Conservation (phyloP, 2,329 filamentous ascomycete species). For the Proliferodiscus dingleyae region DNA sequence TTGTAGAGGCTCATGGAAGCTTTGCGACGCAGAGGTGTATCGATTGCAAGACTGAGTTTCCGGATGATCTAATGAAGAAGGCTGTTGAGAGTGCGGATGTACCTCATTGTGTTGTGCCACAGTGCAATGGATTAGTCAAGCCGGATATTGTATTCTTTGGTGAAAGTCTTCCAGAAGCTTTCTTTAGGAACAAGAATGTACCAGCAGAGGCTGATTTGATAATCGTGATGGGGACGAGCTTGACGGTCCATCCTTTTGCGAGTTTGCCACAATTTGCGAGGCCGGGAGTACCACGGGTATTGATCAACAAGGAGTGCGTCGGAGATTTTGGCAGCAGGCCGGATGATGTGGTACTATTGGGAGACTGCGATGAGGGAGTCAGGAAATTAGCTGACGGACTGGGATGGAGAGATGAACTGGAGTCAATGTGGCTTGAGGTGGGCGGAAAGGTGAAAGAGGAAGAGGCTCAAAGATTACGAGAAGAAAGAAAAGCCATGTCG, state of each 20-base stretch:
- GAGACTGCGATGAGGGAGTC: constrained; percentile 79
- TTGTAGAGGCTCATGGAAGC: constrained; percentile 92
- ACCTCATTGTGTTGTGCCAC: constrained; percentile 56
- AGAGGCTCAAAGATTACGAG: constrained; percentile 17
- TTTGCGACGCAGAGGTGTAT: constrained; percentile 91
- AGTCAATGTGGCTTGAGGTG: constrained; percentile 65
- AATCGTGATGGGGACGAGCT: constrained; percentile 83
- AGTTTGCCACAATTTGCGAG: constrained; percentile 63
- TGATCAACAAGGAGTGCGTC: constrained; percentile 84
- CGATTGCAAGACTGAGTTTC: constrained; percentile 71
- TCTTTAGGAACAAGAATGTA: constrained; percentile 54
- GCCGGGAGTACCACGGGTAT: constrained; percentile 64
- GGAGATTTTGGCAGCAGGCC: constrained; percentile 70
- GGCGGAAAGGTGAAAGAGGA: constrained; percentile 55
- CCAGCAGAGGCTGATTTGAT: constrained; percentile 66
- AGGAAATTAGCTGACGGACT: constrained; percentile 71
- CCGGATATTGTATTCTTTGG: constrained; percentile 85
- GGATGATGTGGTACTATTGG: constrained; percentile 81
- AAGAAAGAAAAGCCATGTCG: constrained; percentile 19
- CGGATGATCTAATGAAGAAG: constrained; percentile 67
- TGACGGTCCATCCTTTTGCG: constrained; percentile 86
- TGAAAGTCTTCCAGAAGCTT: constrained; percentile 61
- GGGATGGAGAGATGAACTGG: constrained; percentile 82
- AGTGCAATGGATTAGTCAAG: constrained; percentile 71
- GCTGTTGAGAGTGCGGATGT: constrained; percentile 64